A percentile compares a stretch with the other conserved stretches of the same genome.
Evolutionary conservation across 495 filamentous ascomycete genomes (phyloP).

Genomic region (Penicillium fimorum): DNA sequence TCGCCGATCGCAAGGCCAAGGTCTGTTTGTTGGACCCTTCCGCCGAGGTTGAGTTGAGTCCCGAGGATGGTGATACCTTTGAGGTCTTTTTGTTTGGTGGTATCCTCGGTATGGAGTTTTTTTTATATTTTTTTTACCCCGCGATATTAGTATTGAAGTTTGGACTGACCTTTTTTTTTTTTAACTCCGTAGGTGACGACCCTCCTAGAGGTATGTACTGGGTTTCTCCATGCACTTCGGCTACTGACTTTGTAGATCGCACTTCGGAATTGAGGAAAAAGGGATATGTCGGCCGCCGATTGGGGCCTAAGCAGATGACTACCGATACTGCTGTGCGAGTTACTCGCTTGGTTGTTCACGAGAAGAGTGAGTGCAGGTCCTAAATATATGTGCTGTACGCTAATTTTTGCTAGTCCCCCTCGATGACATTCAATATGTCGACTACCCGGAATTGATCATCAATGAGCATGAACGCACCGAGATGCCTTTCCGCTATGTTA

Average conservation of each 20-base stretch:
- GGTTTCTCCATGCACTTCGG: background rate
- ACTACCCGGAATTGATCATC: constrained; percentile 84
- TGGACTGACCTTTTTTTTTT: constrained; percentile 7
- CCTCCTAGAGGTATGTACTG: constrained; percentile 77
- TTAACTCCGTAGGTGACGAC: constrained; percentile 69
- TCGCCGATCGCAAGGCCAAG: constrained; percentile 59
- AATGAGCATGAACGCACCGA: constrained; percentile 88
- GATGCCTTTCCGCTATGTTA: constrained; percentile 98
- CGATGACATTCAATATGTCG: constrained; percentile 73
- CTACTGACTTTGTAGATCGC: constrained; percentile 60
- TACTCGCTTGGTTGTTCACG: constrained; percentile 82
- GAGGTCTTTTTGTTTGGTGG: constrained; percentile 94
- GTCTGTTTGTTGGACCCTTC: constrained; percentile 90
- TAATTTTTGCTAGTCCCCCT: constrained; percentile 59
- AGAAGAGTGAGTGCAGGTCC: constrained; percentile 57
- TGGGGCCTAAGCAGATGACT: constrained; percentile 96
- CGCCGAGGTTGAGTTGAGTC: constrained; percentile 73
- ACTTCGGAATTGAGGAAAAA: constrained; percentile 91
- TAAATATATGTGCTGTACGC: constrained; percentile 4
- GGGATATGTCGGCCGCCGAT: constrained; percentile 81
- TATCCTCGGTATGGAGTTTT: constrained; percentile 71
- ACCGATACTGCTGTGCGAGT: constrained; percentile 96
- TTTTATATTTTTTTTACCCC: constrained; percentile 5
- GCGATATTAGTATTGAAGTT: constrained; percentile 6
- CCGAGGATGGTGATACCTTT: constrained; percentile 77